Evolutionary conservation across 1,284 basidiomycete species (phyloP).

Genomic region (Somion occarium): DNA sequence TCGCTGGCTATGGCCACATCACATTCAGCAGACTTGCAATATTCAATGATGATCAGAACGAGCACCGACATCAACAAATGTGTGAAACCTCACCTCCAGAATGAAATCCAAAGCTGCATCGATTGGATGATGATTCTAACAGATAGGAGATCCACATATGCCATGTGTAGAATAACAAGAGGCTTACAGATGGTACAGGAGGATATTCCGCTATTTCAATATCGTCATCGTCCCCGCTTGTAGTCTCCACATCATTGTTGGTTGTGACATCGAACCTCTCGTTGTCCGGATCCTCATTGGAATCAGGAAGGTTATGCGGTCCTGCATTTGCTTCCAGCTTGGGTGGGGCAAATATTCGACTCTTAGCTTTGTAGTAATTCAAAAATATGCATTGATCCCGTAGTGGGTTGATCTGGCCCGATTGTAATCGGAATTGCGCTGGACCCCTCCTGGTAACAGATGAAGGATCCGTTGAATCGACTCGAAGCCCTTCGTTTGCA

Average conservation of each 20-base stretch:
- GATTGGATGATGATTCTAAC: too few relatives aligned
- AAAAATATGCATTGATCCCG: conserved; percentile 2
- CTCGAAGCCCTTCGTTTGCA: too few relatives aligned
- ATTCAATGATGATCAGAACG: not conserved
- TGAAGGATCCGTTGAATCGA: not conserved
- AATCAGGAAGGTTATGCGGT: not conserved
- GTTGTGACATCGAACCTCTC: not conserved
- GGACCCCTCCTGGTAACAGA: not conserved
- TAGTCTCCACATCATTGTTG: too few relatives aligned
- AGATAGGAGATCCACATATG: too few relatives aligned
- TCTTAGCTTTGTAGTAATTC: conserved; percentile 1
- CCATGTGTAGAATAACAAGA: too few relatives aligned
- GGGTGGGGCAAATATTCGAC: not conserved
- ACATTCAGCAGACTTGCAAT: not conserved
- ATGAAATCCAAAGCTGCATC: not conserved
- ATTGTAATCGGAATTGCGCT: too few relatives aligned
- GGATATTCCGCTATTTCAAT: too few relatives aligned
- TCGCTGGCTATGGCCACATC: not conserved
- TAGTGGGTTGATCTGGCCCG: not conserved
- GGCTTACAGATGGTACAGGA: too few relatives aligned
- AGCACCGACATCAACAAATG: not conserved
- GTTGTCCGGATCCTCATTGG: not conserved
- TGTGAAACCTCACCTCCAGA: not conserved
- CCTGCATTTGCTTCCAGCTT: not conserved
- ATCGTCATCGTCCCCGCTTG: too few relatives aligned